A percentile compares a stretch with the other conserved stretches of the same genome.
phyloP scores from a whole-genome alignment of 2,329 filamentous ascomycete genomes.

The Didymellaceae sp. region DNA sequence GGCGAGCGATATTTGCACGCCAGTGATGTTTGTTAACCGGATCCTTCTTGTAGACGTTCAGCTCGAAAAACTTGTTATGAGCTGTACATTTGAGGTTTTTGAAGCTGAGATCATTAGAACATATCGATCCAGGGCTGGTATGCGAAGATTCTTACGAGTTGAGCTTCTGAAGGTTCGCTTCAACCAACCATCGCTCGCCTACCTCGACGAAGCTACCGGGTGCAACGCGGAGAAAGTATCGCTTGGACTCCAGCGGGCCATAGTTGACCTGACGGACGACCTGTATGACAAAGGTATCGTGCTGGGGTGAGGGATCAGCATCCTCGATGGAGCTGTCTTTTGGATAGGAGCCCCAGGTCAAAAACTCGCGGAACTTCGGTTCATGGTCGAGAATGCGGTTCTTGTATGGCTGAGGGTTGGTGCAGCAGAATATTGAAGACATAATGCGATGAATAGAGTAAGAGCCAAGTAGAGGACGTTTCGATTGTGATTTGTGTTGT shows the following conservation, averaged over 20 bases:
- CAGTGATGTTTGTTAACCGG: constrained; percentile 30
- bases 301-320: too few species aligned
- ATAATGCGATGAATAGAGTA: too few species aligned
- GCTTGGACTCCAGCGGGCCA: constrained; percentile 52
- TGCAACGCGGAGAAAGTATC: constrained; percentile 48
- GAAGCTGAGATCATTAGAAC: constrained; percentile 49
- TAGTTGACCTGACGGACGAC: constrained; percentile 56
- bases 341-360: neutral
- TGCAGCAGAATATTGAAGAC: too few species aligned
- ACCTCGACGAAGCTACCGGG: constrained; percentile 40
- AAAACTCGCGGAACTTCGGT: neutral
- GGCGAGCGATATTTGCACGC: neutral
- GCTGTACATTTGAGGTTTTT: constrained; percentile 56
- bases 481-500: too few species aligned
- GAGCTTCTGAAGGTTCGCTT: too few species aligned
- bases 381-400: neutral
- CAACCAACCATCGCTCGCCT: too few species aligned
- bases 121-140: too few species aligned
- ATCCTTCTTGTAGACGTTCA: constrained; percentile 59
- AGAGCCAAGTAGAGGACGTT: too few species aligned
- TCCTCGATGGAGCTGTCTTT: neutral
- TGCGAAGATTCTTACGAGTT: constrained; percentile 21
- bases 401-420: too few species aligned
- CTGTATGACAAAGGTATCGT: constrained; percentile 45
- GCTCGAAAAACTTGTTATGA: constrained; percentile 58